A percentile compares a stretch with the other conserved stretches of the same genome.
These are phyloP conservation scores for Malassezia pachydermatis DNA, from an alignment of 1,284 basidiomycete species.

Conservation along the genomic window DNA sequence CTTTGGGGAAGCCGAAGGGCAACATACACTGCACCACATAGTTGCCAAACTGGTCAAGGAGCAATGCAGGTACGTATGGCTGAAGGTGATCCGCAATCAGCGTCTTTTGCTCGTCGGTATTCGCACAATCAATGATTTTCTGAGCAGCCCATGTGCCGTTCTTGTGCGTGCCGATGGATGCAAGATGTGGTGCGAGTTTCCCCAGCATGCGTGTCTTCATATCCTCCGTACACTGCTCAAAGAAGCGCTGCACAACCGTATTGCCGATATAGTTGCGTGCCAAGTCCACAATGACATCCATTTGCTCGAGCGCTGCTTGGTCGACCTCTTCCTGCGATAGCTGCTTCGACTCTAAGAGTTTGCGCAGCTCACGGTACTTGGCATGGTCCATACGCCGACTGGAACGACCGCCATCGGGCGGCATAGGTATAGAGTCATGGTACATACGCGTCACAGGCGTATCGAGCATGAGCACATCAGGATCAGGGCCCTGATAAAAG, in stretches of 20 bases:
- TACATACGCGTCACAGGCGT: conserved; percentile 59
- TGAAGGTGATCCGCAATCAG: conserved; percentile 75
- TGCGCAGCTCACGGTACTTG: conserved; percentile 86
- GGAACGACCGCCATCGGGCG: conserved; percentile 27
- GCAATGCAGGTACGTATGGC: conserved; percentile 81
- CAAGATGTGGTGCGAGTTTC: conserved; percentile 81
- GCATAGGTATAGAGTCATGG: conserved; percentile 35
- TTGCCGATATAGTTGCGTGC: conserved; percentile 99
- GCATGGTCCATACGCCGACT: conserved; percentile 73
- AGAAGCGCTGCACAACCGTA: conserved; percentile 92
- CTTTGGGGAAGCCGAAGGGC: conserved; percentile 74
- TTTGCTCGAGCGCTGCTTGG: conserved; percentile 72
- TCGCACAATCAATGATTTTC: conserved; percentile 75
- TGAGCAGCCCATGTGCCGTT: conserved; percentile 99
- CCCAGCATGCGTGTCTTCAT: conserved; percentile 83
- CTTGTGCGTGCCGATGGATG: conserved; percentile 97
- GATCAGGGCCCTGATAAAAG: conserved; percentile 55
- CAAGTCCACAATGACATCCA: conserved; percentile 70
- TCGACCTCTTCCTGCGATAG: conserved; percentile 81
- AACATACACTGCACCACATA: conserved; percentile 94
- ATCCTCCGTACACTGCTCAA: conserved; percentile 70
- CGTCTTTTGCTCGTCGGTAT: conserved; percentile 73
- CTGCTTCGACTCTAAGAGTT: conserved; percentile 69
- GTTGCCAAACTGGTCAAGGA: conserved; percentile 93
- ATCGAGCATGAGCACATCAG: conserved; percentile 42